Conservation (phyloP, 441 rosid genomes). For the Gossypium laxum region DNA sequence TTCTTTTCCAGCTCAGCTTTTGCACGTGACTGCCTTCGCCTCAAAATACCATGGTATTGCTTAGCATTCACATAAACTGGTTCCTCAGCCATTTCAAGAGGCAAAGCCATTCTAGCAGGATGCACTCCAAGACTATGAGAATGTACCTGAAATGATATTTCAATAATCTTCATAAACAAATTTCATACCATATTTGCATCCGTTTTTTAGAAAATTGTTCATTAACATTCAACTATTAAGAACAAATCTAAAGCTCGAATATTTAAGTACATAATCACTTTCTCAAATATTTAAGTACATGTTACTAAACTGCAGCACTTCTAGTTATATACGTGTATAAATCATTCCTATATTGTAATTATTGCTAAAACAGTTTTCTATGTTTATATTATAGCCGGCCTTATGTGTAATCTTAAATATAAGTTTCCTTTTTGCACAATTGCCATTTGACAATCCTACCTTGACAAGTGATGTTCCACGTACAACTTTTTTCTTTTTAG, state of each 20-base stretch:
- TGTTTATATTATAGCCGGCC: neutral
- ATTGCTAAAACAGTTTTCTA: neutral
- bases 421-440: neutral
- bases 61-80: slow-evolving; percentile 22
- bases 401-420: neutral
- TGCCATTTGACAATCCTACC: neutral
- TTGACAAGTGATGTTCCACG: neutral
- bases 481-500: neutral
- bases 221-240: neutral
- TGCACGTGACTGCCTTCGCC: slow-evolving; percentile 37
- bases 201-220: neutral
- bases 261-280: neutral
- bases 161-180: neutral
- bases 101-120: slow-evolving; percentile 28
- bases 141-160: slow-evolving; percentile 24
- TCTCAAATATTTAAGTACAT: neutral
- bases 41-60: slow-evolving; percentile 38
- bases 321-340: neutral
- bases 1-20: slow-evolving; percentile 33
- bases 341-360: neutral
- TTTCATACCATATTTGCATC: neutral
- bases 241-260: neutral
- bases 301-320: neutral
- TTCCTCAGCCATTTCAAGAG: slow-evolving; percentile 32
- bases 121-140: slow-evolving; percentile 23